Evolutionary conservation across 768 basidiomycete genomes (phyloP).

Genomic region (Amanita pseudoporphyria): DNA sequence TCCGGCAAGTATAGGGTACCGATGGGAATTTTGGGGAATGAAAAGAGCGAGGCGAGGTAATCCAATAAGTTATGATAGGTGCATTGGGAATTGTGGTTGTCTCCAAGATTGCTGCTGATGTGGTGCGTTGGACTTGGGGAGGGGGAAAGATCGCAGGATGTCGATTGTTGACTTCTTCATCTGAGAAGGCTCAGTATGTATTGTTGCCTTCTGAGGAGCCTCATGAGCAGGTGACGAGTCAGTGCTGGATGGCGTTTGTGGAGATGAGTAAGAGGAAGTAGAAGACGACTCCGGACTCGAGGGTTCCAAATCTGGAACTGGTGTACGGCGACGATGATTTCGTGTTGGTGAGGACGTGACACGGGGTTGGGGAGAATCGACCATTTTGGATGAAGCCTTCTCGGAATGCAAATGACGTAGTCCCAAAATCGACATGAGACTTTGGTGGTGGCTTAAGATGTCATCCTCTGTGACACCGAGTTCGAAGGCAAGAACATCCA

Average conservation of each 20-base stretch:
- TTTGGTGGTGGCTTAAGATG: conserved; percentile 42
- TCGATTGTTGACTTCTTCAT: conserved; percentile 29
- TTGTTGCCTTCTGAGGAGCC: conserved; percentile 7
- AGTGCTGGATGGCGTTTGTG: conserved; percentile 20
- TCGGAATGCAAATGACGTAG: conserved; percentile 13
- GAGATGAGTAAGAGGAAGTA: conserved; percentile 20
- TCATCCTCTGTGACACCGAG: conserved; percentile 57
- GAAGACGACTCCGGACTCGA: conserved; percentile 31
- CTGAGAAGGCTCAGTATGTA: conserved; percentile 10
- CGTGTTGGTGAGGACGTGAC: conserved; percentile 5
- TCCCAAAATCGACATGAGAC: conserved; percentile 19
- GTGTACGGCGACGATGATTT: conserved; percentile 4
- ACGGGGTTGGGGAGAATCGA: conserved; percentile 11
- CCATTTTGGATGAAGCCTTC: conserved; percentile 15
- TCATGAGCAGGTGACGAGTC: conserved; percentile 14
- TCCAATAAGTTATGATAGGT: neutral
- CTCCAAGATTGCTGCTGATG: conserved; percentile 14
- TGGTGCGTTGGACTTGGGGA: conserved; percentile 25
- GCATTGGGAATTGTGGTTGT: conserved; percentile 13
- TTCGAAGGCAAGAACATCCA: conserved; percentile 73
- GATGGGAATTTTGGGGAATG: neutral
- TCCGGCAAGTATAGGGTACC: neutral
- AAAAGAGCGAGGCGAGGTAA: neutral
- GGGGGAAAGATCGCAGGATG: conserved; percentile 37
- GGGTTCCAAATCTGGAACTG: conserved; percentile 35